Conservation (phyloP, 305 asterid genomes). For the Euphrasia arctica region DNA sequence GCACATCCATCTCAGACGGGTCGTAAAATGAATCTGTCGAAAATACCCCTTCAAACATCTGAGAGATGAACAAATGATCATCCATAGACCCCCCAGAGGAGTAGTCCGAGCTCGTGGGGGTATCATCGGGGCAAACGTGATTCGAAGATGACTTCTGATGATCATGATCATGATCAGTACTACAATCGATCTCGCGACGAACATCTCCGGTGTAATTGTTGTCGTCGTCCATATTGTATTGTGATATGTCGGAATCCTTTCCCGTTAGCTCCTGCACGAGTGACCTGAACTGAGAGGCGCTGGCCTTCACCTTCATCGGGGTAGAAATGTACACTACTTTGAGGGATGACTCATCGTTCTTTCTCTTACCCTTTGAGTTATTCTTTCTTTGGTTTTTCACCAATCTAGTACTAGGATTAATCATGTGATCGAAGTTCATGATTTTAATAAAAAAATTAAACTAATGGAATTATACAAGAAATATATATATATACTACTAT, state of each 20-base stretch:
- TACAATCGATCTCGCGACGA: slow-evolving; percentile 25
- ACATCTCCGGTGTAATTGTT: slow-evolving; percentile 9
- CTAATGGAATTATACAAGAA: not conserved
- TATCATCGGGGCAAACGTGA: not conserved
- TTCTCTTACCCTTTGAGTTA: slow-evolving; percentile 15
- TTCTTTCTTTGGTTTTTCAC: slow-evolving; percentile 22
- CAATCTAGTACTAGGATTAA: not conserved
- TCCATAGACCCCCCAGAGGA: slow-evolving; percentile 16
- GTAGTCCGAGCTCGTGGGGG: slow-evolving; percentile 30
- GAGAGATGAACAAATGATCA: slow-evolving; percentile 27
- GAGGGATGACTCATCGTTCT: slow-evolving; percentile 27
- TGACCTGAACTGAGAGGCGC: slow-evolving; percentile 54
- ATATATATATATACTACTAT: slow-evolving; percentile 3
- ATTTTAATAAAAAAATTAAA: not conserved
- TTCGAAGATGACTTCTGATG: not conserved
- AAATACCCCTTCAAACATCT: slow-evolving; percentile 24
- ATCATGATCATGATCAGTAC: not conserved
- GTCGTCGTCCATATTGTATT: slow-evolving; percentile 18
- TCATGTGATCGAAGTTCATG: slow-evolving; percentile 12
- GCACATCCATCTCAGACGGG: slow-evolving; percentile 34
- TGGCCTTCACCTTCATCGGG: slow-evolving; percentile 80
- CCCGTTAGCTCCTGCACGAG: slow-evolving; percentile 80
- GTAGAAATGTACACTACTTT: slow-evolving; percentile 83
- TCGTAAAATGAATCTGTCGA: slow-evolving; percentile 27
- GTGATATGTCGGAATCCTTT: slow-evolving; percentile 47